Evolutionary conservation across 495 filamentous ascomycete genomes (phyloP).

Genomic region (Neurospora intermedia): DNA sequence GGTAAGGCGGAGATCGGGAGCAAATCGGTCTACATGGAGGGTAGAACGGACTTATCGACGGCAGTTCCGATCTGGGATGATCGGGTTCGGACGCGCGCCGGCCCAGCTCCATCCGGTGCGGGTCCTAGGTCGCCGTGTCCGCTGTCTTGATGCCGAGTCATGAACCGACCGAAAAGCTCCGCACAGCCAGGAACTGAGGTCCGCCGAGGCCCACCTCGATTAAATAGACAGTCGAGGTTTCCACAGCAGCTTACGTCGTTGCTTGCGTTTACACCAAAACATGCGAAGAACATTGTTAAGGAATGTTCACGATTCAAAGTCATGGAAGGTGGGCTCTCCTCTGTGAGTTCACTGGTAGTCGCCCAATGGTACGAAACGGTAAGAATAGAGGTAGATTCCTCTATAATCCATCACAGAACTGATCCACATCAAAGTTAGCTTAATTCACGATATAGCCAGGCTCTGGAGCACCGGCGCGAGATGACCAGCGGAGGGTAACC

Average conservation of each 20-base stretch:
- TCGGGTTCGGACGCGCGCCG: neutral
- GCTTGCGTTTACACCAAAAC: neutral
- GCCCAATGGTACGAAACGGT: neutral
- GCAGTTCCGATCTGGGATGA: neutral
- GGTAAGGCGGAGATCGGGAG: neutral
- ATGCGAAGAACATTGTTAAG: neutral
- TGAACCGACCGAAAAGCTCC: neutral
- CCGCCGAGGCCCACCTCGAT: neutral
- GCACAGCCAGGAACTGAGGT: neutral
- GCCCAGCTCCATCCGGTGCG: neutral
- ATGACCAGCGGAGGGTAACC: neutral
- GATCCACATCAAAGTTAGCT: neutral
- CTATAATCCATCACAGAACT: neutral
- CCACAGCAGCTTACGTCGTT: neutral
- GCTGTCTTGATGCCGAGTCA: neutral
- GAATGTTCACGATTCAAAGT: neutral
- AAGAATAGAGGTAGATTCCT: neutral
- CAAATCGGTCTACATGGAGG: neutral
- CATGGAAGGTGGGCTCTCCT: neutral
- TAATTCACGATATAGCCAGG: neutral
- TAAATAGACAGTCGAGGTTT: neutral
- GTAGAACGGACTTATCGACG: neutral
- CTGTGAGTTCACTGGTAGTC: neutral
- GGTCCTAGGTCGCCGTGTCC: neutral
- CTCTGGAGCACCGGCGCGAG: neutral